Percentiles rank a stretch among this genome's conserved stretches.
Conservation (phyloP, 257 asterid species). For the Coffea eugenioides region DNA sequence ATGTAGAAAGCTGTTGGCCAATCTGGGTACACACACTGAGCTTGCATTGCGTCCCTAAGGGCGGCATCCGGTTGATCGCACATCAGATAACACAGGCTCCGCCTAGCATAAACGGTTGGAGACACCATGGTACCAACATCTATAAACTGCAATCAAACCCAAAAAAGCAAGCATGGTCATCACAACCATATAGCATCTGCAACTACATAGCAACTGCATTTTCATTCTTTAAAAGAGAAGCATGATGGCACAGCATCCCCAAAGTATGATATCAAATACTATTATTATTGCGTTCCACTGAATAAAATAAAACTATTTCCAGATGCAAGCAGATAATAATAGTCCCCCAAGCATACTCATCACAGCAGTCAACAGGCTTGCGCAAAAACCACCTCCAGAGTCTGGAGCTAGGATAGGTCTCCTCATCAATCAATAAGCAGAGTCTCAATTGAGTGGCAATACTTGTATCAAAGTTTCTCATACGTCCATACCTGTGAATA, state of each 20-base stretch:
- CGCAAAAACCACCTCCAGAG: neutral
- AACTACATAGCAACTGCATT: neutral
- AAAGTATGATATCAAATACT: too few relatives aligned
- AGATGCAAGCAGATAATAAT: neutral
- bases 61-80: conserved; percentile 85
- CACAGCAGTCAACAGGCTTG: neutral
- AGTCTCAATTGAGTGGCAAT: neutral
- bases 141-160: conserved; percentile 47
- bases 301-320: neutral
- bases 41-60: conserved; percentile 92
- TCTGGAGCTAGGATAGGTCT: neutral
- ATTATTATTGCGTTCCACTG: too few relatives aligned
- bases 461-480: neutral
- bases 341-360: neutral
- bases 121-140: conserved; percentile 92
- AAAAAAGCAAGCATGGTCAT: neutral
- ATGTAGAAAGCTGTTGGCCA: conserved; percentile 95
- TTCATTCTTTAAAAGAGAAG: neutral
- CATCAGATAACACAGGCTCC: conserved; percentile 83
- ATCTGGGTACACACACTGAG: conserved; percentile 74
- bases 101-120: conserved; percentile 79
- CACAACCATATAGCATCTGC: too few relatives aligned
- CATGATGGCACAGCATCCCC: neutral
- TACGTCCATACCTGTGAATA: conserved; percentile 65
- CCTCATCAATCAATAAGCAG: neutral